Base-by-base conservation (phyloP, 495 filamentous ascomycete species). In the Extremus antarcticus region DNA sequence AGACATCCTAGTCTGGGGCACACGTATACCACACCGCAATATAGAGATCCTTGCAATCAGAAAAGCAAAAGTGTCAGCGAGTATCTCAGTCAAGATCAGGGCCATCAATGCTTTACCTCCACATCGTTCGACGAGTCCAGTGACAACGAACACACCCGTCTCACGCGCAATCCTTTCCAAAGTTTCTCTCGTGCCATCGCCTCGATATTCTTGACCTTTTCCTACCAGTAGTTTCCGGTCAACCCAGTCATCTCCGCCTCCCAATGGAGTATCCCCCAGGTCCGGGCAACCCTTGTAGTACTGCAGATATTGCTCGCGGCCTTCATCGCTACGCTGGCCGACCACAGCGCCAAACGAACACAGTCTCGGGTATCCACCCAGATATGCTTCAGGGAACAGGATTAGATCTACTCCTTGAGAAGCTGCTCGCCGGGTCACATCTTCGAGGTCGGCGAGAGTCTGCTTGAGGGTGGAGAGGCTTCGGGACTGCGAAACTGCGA, bases 301-400 rank as follows among this genome's bases (percentile, higher is more conserved):
- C 1, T 75, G 69, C 10, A 90, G 75, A 64, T 86, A 97, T 55
- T 94, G 89, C 8, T 94, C 87, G 3, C 90, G 79, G 2, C 90
- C 91, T 19, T 73, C 74, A 13, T 75, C 70, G 0, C 76, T 74
- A 4, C 91, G 82, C 1, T 73, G 71, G 0, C 91, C 91, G 10
- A 95, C 77, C 0, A 78, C 74, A 25, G 79, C 77, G 13, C 88
- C 90, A 60, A 95, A 95, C 46, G 72, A 71, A 54, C 81, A 83
- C n/a, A 85, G 85, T 21, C 91, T 84, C 15, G 91, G 91, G 63
- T 97, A 97, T 9, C 91, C 91, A 19, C 91, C 91, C 0, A 97
- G 76, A 66, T 88, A 96, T 23, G 91, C 91, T 72, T 97, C 91
- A 0, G 91, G 91, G 61, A 95, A 92, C 41, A 96, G 80, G 17